A percentile compares a stretch with the other conserved stretches of the same genome.
Conservation (phyloP, 2,329 filamentous ascomycete species). For the Claviceps sorghi region DNA sequence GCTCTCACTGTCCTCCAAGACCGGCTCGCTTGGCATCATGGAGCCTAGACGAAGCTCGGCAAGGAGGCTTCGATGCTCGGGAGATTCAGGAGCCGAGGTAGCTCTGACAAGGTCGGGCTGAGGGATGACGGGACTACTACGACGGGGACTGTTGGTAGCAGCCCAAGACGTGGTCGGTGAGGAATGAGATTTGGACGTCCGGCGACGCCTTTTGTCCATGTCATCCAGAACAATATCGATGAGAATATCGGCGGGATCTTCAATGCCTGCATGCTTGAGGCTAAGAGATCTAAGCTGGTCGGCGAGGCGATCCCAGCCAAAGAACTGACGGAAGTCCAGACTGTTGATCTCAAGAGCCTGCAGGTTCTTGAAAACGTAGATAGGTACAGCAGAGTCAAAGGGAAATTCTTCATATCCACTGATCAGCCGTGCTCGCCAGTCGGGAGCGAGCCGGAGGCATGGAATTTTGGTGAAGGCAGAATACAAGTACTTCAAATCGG, state of each 20-base stretch:
- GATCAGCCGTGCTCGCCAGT: conserved; percentile 81
- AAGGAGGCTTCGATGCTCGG: conserved; percentile 31
- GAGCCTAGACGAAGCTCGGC: conserved; percentile 45
- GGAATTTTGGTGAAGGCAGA: conserved; percentile 98
- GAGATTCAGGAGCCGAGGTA: conserved; percentile 52
- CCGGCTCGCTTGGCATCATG: conserved; percentile 36
- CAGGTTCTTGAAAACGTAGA: conserved; percentile 96
- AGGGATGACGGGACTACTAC: conserved; percentile 50
- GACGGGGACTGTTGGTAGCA: conserved; percentile 38
- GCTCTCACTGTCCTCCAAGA: conserved; percentile 26
- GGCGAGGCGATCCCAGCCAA: conserved; percentile 86
- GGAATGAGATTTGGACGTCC: conserved; percentile 72
- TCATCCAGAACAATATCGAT: conserved; percentile 92
- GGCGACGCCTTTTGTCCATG: conserved; percentile 77
- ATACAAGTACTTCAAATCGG: conserved; percentile 90
- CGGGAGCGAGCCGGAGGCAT: conserved; percentile 76
- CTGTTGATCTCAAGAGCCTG: conserved; percentile 88
- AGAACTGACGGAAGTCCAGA: conserved; percentile 93
- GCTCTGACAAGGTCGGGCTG: conserved; percentile 55
- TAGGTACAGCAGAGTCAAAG: conserved; percentile 88
- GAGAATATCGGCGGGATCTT: conserved; percentile 79
- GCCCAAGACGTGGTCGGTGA: conserved; percentile 64
- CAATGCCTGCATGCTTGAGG: conserved; percentile 72
- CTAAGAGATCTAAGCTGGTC: conserved; percentile 85
- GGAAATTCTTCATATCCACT: conserved; percentile 94